A percentile compares a stretch with the other conserved stretches of the same genome.
Evolutionary conservation across 139 green algal species (phyloP).

Genomic region (Coelastrella sp.): DNA sequence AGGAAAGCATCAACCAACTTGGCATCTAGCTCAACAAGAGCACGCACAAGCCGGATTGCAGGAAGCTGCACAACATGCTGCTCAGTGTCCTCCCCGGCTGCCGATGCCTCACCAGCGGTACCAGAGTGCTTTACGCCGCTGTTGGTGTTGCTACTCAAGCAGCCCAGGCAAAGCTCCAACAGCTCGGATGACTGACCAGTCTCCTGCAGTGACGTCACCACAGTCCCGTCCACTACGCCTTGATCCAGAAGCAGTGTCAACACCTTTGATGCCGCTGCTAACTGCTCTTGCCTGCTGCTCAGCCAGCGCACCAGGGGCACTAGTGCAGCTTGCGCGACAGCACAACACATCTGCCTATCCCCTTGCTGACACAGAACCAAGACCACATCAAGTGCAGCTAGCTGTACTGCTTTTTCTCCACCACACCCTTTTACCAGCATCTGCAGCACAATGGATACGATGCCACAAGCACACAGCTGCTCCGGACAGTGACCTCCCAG

Average conservation of each 20-base stretch:
- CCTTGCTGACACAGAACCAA: conserved; percentile 3
- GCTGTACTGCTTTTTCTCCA: neutral
- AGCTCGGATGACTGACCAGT: neutral
- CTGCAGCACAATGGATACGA: neutral
- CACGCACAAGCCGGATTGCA: conserved; percentile 25
- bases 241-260: neutral
- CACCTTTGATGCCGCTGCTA: neutral
- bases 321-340: conserved; percentile 22
- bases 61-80: conserved; percentile 15
- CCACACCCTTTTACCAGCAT: conserved; percentile 16
- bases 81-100: neutral
- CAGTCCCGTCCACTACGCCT: conserved; percentile 10
- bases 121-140: neutral
- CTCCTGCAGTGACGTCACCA: neutral
- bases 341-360: neutral
- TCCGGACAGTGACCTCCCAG: conserved; percentile 15
- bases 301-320: conserved; percentile 26
- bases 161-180: neutral
- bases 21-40: conserved; percentile 15
- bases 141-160: conserved; percentile 15
- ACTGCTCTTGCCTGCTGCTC: neutral
- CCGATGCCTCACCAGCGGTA: neutral
- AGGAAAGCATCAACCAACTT: conserved; percentile 11
- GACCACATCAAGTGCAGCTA: conserved; percentile 12
- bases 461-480: neutral